Percentiles rank a stretch among this genome's conserved stretches.
These are phyloP conservation scores for Craterostigma plantagineum DNA, from an alignment of 257 asterid genomes.

Conservation along the genomic window DNA sequence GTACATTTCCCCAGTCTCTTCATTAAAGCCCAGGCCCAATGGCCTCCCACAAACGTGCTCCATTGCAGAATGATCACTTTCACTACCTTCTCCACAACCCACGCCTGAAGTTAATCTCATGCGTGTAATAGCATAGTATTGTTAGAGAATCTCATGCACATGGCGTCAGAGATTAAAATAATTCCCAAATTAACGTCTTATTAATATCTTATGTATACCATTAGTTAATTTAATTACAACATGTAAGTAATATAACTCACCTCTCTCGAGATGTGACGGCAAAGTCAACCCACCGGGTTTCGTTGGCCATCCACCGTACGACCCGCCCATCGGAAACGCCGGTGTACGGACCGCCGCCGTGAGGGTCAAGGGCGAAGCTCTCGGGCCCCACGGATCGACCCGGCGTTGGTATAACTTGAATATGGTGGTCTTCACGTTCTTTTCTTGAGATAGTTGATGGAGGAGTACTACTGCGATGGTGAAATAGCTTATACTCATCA, in stretches of 20 bases:
- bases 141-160: too few relatives aligned
- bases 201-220: too few relatives aligned
- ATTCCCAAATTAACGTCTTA: too few relatives aligned
- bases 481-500: too few relatives aligned
- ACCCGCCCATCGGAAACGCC: slow-evolving; percentile 64
- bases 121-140: too few relatives aligned
- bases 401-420: slow-evolving; percentile 13
- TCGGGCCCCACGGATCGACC: slow-evolving; percentile 39
- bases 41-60: slow-evolving; percentile 77
- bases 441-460: too few relatives aligned
- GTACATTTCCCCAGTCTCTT: slow-evolving; percentile 31
- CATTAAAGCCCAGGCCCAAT: slow-evolving; percentile 41
- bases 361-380: slow-evolving; percentile 32
- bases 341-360: slow-evolving; percentile 49
- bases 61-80: slow-evolving; percentile 14
- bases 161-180: too few relatives aligned
- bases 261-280: slow-evolving; percentile 41
- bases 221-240: too few relatives aligned
- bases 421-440: too few relatives aligned
- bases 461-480: too few relatives aligned
- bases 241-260: slow-evolving; percentile 11
- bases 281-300: slow-evolving; percentile 48
- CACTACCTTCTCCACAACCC: slow-evolving; percentile 13
- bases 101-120: too few relatives aligned
- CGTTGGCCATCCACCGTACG: slow-evolving; percentile 32